These are phyloP conservation scores for Vitellaria paradoxa DNA, from an alignment of 179 eudicot genomes.

Conservation along the genomic window DNA sequence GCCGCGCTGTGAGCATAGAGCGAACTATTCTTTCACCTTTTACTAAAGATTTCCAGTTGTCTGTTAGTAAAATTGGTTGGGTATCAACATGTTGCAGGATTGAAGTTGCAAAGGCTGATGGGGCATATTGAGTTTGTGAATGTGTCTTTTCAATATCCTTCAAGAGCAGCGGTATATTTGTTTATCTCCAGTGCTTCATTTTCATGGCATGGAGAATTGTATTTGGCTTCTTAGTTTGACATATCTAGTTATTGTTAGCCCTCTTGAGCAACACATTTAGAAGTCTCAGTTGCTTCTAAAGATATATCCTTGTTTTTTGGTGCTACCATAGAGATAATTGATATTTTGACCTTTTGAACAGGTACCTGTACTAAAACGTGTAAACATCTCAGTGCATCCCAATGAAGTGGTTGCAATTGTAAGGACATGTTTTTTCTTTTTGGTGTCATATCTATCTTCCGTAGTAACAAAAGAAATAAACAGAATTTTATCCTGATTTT, in stretches of 20 bases:
- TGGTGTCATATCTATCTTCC: conserved; percentile 8
- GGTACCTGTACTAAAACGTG: conserved; percentile 69
- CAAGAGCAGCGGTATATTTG: conserved; percentile 63
- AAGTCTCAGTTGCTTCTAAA: no score
- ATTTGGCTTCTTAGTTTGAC: neutral
- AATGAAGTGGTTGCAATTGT: conserved; percentile 92
- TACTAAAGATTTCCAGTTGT: no score
- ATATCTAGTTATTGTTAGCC: neutral
- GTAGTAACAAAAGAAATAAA: conserved; percentile 3
- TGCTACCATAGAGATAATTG: conserved; percentile 13
- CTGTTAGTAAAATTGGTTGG: neutral
- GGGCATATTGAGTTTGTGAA: conserved; percentile 77
- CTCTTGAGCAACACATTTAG: no score
- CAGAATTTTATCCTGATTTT: conserved; percentile 4
- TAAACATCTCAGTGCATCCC: conserved; percentile 71
- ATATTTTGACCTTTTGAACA: conserved; percentile 36
- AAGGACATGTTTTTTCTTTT: conserved; percentile 27
- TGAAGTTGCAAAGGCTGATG: conserved; percentile 51
- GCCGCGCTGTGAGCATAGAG: no score
- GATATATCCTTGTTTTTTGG: neutral
- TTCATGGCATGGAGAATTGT: neutral
- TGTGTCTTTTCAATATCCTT: conserved; percentile 74
- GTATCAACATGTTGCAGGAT: conserved; percentile 49
- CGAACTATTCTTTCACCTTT: no score
- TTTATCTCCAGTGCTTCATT: neutral